phyloP scores from a whole-genome alignment of 108 stramenopile species.

The Seminavis robusta region DNA sequence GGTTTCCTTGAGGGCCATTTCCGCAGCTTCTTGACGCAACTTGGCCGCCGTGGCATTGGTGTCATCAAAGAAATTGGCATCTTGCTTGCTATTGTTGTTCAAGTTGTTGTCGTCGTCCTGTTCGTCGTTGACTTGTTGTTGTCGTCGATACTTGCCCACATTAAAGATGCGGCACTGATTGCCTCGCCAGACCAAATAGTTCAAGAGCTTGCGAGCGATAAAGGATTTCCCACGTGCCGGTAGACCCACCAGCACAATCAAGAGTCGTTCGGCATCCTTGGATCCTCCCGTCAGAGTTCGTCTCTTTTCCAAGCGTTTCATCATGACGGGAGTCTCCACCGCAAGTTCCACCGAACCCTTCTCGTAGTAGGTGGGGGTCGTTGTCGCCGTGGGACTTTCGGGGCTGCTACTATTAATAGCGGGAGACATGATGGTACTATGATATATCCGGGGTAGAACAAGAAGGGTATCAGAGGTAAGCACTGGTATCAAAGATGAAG shows the following conservation, averaged over 20 bases:
- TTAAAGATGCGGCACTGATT: conserved; percentile 80
- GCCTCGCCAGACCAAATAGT: conserved; percentile 83
- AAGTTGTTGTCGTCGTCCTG: conserved; percentile 7
- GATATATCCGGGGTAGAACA: no score
- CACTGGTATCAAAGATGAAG: no score
- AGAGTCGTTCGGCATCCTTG: conserved; percentile 57
- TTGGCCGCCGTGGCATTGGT: conserved; percentile 57
- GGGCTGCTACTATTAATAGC: no score
- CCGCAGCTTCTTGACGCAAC: conserved; percentile 69
- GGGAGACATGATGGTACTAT: no score
- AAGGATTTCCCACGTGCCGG: conserved; percentile 92
- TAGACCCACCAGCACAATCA: conserved; percentile 84
- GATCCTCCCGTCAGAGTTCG: conserved; percentile 24
- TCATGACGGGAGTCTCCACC: conserved; percentile 51
- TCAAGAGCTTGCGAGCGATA: conserved; percentile 80
- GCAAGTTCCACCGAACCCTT: conserved; percentile 66
- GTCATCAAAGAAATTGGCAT: conserved; percentile 81
- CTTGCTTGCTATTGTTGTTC: conserved; percentile 38
- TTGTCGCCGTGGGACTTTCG: no score
- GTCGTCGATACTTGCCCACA: conserved; percentile 85
- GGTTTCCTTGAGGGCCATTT: conserved; percentile 71
- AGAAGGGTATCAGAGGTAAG: no score
- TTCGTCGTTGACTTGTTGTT: conserved; percentile 38
- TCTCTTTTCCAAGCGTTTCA: conserved; percentile 71
- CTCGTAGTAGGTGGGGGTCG: conserved; percentile 68